phyloP scores from a whole-genome alignment of 139 green algal species.

The Trebouxia sp. region DNA sequence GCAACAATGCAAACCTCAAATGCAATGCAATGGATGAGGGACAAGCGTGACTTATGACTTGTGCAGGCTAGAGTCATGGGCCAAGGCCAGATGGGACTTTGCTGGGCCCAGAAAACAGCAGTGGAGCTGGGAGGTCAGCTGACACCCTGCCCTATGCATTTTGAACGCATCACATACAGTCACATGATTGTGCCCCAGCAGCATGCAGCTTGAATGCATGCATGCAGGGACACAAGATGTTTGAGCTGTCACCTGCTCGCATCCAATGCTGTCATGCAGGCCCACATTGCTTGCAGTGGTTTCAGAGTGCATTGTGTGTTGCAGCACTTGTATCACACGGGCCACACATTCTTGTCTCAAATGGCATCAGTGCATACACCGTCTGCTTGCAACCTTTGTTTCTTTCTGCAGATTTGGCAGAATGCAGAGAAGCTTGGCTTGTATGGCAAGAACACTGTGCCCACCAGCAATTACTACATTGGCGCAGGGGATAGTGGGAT shows the following conservation, averaged over 20 bases:
- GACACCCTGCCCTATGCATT: too few species aligned
- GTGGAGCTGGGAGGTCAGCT: slow-evolving; percentile 20
- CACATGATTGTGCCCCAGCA: neutral
- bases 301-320: too few species aligned
- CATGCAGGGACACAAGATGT: neutral
- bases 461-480: slow-evolving; percentile 29
- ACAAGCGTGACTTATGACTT: too few species aligned
- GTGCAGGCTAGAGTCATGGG: slow-evolving; percentile 16
- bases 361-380: too few species aligned
- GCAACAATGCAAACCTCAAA: too few species aligned
- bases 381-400: too few species aligned
- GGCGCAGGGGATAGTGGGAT: slow-evolving; percentile 37
- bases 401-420: slow-evolving; percentile 40
- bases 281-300: too few species aligned
- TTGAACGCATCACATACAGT: neutral
- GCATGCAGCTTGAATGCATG: neutral
- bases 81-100: slow-evolving; percentile 16
- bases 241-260: too few species aligned
- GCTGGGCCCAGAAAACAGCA: slow-evolving; percentile 6
- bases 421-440: slow-evolving; percentile 37
- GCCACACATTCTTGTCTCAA: too few species aligned
- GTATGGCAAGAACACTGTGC: slow-evolving; percentile 36
- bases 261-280: too few species aligned
- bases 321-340: too few species aligned
- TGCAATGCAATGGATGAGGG: too few species aligned